These are phyloP conservation scores for Fusarium kyushuense DNA, from an alignment of 2,329 filamentous ascomycete genomes.

Conservation along the genomic window DNA sequence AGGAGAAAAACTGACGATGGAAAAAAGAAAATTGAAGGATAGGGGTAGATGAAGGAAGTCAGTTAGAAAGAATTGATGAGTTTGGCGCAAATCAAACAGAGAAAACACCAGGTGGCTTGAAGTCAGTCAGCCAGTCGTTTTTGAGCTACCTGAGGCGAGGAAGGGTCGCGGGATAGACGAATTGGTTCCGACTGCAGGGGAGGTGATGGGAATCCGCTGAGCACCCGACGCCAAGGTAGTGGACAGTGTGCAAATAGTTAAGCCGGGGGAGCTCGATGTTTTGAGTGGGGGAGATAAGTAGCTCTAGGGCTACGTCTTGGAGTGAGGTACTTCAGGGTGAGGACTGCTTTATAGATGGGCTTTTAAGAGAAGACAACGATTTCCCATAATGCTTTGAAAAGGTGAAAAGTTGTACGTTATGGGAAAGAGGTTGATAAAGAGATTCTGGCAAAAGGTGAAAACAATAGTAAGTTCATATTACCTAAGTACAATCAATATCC, in stretches of 20 bases:
- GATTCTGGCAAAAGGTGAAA: background rate
- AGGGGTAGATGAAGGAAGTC: constrained; percentile 26
- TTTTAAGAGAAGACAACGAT: constrained; percentile 19
- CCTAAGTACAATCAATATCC: background rate
- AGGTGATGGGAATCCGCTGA: constrained; percentile 41
- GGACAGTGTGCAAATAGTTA: constrained; percentile 15
- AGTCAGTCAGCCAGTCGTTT: constrained; percentile 45
- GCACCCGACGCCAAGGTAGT: constrained; percentile 34
- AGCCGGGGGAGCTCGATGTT: constrained; percentile 17
- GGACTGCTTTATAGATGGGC: constrained; percentile 16
- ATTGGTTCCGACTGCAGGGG: constrained; percentile 46
- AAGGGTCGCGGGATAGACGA: constrained; percentile 46
- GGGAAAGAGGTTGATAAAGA: background rate
- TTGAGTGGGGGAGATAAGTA: constrained; percentile 32
- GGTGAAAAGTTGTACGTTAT: background rate
- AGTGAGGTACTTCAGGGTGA: constrained; percentile 28
- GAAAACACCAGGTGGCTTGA: constrained; percentile 53
- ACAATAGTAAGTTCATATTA: background rate
- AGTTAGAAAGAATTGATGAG: constrained; percentile 37
- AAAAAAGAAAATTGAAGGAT: constrained; percentile 36
- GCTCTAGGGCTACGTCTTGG: constrained; percentile 17
- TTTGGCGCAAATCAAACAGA: constrained; percentile 46
- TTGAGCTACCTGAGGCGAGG: constrained; percentile 48
- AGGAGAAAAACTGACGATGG: constrained; percentile 22
- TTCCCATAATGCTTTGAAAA: background rate